A percentile compares a stretch with the other conserved stretches of the same genome.
Evolutionary conservation across 345 rosid genomes (phyloP).

Genomic region (Brassica carinata): DNA sequence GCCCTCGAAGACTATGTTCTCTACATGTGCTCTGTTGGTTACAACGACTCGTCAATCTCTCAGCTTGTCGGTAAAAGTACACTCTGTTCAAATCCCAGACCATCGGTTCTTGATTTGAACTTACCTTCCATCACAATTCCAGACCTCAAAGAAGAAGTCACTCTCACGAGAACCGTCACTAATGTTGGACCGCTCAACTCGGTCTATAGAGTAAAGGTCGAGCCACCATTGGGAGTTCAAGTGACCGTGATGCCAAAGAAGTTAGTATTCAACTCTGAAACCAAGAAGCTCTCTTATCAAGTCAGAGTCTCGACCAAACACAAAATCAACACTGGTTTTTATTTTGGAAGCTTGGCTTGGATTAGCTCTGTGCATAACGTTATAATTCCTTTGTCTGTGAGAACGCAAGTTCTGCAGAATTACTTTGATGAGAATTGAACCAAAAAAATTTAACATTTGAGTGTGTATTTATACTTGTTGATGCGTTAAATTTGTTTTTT

Average conservation of each 20-base stretch:
- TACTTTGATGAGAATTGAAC: constrained; percentile 33
- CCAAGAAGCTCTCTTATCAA: constrained; percentile 33
- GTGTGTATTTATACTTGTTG: background rate
- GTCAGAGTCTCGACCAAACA: constrained; percentile 38
- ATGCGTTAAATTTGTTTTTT: no score
- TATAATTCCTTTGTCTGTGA: constrained; percentile 47
- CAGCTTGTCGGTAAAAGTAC: constrained; percentile 41
- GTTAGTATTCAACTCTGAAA: constrained; percentile 30
- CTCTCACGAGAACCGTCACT: constrained; percentile 46
- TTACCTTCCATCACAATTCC: constrained; percentile 54
- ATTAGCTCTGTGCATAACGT: constrained; percentile 38
- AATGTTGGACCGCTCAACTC: constrained; percentile 50
- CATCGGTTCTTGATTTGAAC: constrained; percentile 46
- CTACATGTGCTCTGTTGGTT: constrained; percentile 52
- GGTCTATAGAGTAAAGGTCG: constrained; percentile 32
- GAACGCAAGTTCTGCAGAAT: constrained; percentile 35
- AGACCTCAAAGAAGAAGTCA: constrained; percentile 16
- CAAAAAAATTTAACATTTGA: background rate
- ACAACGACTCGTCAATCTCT: constrained; percentile 54
- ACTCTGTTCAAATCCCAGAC: constrained; percentile 28
- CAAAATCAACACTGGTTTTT: constrained; percentile 45
- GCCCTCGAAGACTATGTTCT: constrained; percentile 49
- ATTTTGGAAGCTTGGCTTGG: constrained; percentile 54
- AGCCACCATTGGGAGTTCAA: constrained; percentile 36
- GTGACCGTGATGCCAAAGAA: constrained; percentile 33